Conservation (phyloP, 495 filamentous ascomycete genomes). For the Aspergillus leporis region DNA sequence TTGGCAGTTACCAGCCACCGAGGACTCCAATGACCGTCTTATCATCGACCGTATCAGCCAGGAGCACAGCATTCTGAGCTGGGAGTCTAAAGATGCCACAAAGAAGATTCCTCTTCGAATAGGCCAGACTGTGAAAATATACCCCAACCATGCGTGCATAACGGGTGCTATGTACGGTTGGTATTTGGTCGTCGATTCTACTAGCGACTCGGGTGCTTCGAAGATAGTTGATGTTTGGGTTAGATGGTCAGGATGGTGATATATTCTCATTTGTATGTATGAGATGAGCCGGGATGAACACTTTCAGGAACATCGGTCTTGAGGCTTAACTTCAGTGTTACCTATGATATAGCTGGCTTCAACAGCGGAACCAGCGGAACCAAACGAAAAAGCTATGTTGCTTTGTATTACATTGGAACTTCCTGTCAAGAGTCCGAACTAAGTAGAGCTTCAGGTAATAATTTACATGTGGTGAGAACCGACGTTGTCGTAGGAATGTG, state of each 20-base stretch:
- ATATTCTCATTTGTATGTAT: too few relatives aligned
- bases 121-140: slow-evolving; percentile 62
- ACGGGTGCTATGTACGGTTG: slow-evolving; percentile 70
- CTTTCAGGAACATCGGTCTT: too few relatives aligned
- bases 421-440: too few relatives aligned
- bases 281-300: too few relatives aligned
- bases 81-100: slow-evolving; percentile 16
- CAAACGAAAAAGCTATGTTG: too few relatives aligned
- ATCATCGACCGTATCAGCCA: slow-evolving; percentile 24
- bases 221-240: slow-evolving; percentile 71
- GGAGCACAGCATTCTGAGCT: slow-evolving; percentile 38
- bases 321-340: not conserved
- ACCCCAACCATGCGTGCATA: slow-evolving; percentile 86
- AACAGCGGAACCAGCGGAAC: too few relatives aligned
- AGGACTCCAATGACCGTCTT: not conserved
- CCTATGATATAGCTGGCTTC: too few relatives aligned
- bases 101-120: slow-evolving; percentile 30
- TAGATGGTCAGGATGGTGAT: slow-evolving; percentile 22
- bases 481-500: not conserved
- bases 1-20: slow-evolving; percentile 40
- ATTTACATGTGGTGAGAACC: too few relatives aligned
- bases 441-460: too few relatives aligned
- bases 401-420: too few relatives aligned
- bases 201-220: slow-evolving; percentile 50
- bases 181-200: slow-evolving; percentile 75